A percentile compares a stretch with the other conserved stretches of the same genome.
Conservation (phyloP, 1,139 yeast genomes). For the Trichomonascaceae sp. region DNA sequence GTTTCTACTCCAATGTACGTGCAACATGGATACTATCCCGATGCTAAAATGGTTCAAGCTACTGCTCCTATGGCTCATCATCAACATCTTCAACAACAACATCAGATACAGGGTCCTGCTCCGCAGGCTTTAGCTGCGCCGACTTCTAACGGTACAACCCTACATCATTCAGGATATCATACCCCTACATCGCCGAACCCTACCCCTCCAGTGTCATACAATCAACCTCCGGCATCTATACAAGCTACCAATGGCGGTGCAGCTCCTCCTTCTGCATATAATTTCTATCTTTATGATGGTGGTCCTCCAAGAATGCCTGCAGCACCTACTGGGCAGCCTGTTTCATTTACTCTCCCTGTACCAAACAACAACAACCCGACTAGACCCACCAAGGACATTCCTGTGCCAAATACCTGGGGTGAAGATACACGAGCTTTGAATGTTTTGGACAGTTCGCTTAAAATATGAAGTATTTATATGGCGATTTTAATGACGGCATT, state of each 20-base stretch:
- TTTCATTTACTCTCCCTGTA: constrained; percentile 6
- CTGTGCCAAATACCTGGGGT: constrained; percentile 26
- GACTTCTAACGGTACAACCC: constrained; percentile 2
- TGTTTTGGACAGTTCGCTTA: constrained; percentile 27
- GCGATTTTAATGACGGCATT: not conserved
- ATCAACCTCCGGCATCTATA: constrained; percentile 3
- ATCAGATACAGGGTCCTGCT: constrained; percentile 10
- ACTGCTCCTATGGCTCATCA: not conserved
- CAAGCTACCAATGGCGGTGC: constrained; percentile 4
- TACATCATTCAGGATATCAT: not conserved
- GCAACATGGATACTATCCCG: constrained; percentile 9
- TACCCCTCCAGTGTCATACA: not conserved
- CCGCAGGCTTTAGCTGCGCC: not conserved
- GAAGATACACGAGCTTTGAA: constrained; percentile 31
- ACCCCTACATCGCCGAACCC: constrained; percentile 10
- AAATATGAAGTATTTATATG: constrained; percentile 9
- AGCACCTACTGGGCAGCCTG: constrained; percentile 4
- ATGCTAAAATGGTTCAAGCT: constrained; percentile 1
- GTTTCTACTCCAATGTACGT: not conserved
- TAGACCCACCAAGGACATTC: constrained; percentile 23
- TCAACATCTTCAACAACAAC: constrained; percentile 7
- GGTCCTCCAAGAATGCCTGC: constrained; percentile 1
- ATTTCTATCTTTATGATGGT: not conserved
- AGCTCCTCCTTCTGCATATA: constrained; percentile 8
- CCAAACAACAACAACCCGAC: constrained; percentile 2